Evolutionary conservation across 306 rosid species (phyloP), one percentile per base, ranked within the genome.

Genomic region (Vachellia collinsii): DNA sequence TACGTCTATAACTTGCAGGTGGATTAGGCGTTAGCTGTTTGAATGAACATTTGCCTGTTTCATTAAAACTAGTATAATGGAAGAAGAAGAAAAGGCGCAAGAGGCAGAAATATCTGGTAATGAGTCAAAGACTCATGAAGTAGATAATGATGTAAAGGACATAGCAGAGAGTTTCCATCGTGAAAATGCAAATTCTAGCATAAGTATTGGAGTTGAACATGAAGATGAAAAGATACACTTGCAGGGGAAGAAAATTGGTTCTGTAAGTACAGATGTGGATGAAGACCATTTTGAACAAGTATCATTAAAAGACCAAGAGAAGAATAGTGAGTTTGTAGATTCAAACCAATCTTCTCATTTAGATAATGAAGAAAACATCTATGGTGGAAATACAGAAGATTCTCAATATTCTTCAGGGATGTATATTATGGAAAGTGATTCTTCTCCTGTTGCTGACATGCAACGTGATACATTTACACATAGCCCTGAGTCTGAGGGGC

Each of bases 1-100:
- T 84, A 53, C 51, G 53, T 70, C 34, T 64, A 69, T 76, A 66
- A 74, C 80, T 81, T 88, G 87, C 80, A 85, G 92, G 88, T 86
- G 80, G 75, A 77, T 67, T 77, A 51, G 76, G 82, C 56, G 75
- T 81, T 80, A 77, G 62, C 74, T 75, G 67, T 76, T 80, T 79
- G 86, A 78, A 83, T 75, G 85, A 79, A 69, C 81, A 75, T 70
- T 86, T 83, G 76, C 84, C 84, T 70, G 80, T 39, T 64, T 72
- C 79, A 56, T 66, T 68, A 70, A 42, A 82, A 77, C 48, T 63
- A 70, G 64, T 61, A 83, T 50, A 71, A 93, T 93, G 98, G 97
- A 91, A 73, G 97, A 91, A 87, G 96, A 92, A 75, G 98, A 90
- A 63, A 87, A 93, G 72, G 76, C 81, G 22, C 88, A 84, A 82